Conservation (phyloP, 352 stramenopile species). For the Phytophthora pinifolia region DNA sequence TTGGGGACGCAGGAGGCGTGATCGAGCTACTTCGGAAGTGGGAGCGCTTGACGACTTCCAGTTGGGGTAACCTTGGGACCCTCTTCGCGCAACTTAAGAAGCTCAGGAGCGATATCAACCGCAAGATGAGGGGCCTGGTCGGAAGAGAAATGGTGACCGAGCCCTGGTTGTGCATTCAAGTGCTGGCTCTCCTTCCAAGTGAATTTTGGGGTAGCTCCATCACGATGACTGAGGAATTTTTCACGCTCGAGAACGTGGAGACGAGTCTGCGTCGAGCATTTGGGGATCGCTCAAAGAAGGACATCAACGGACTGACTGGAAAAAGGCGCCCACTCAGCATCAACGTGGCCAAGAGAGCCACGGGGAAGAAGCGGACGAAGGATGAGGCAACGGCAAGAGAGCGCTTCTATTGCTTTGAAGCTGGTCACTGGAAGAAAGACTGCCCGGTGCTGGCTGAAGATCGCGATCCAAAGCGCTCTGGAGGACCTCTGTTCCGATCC, state of each 20-base stretch:
- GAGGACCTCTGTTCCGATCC: neutral
- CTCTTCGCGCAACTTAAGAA: neutral
- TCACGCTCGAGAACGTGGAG: slow-evolving; percentile 2
- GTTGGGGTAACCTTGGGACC: neutral
- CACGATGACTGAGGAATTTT: neutral
- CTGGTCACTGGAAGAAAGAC: neutral
- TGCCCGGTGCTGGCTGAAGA: neutral
- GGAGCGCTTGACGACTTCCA: neutral
- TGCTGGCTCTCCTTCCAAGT: neutral
- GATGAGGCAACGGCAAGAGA: neutral
- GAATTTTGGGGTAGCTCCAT: slow-evolving; percentile 1
- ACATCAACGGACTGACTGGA: neutral
- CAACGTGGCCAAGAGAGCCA: neutral
- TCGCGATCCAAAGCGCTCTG: neutral
- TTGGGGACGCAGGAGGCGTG: neutral
- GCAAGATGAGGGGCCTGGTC: neutral
- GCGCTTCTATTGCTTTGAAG: neutral
- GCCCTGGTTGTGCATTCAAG: neutral
- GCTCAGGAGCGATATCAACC: neutral
- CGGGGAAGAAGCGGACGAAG: too few species aligned
- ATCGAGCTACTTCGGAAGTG: neutral
- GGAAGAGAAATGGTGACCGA: too few species aligned
- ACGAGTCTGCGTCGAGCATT: neutral
- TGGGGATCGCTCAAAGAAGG: slow-evolving; percentile 2
- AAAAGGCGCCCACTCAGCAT: neutral